phyloP scores from a whole-genome alignment of 495 filamentous ascomycete species.

The Astrothelium macrocarpum region DNA sequence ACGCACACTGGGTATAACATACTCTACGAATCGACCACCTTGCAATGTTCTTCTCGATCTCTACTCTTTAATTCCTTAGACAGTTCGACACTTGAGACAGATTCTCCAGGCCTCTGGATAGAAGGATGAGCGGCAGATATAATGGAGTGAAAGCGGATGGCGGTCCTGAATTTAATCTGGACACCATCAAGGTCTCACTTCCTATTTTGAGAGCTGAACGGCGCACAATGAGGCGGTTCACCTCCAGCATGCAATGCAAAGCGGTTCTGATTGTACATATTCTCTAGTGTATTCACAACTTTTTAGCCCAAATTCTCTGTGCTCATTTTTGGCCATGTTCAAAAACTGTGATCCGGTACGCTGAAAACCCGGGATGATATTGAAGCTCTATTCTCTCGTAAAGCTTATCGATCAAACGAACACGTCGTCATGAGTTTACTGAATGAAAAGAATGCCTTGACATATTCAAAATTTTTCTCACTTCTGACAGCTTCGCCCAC shows the following conservation, averaged over 20 bases:
- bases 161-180: neutral
- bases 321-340: too few relatives aligned
- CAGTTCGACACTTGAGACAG: neutral
- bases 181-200: neutral
- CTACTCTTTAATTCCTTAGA: slow-evolving; percentile 1
- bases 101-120: neutral
- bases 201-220: neutral
- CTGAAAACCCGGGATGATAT: too few relatives aligned
- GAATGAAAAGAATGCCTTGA: too few relatives aligned
- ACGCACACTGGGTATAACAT: neutral
- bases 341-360: too few relatives aligned
- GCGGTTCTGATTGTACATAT: neutral
- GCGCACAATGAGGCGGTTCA: neutral
- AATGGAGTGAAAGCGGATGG: neutral
- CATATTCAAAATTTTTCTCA: too few relatives aligned
- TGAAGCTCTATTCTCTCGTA: too few relatives aligned
- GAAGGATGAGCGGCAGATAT: neutral
- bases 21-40: neutral
- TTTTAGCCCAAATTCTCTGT: too few relatives aligned
- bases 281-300: slow-evolving; percentile 1
- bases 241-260: neutral
- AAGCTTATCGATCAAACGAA: too few relatives aligned
- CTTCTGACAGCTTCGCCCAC: too few relatives aligned
- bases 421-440: too few relatives aligned
- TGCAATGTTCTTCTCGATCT: neutral